Evolutionary conservation across 305 asterid species (phyloP).

Genomic region (Solanum aculeatissimum): DNA sequence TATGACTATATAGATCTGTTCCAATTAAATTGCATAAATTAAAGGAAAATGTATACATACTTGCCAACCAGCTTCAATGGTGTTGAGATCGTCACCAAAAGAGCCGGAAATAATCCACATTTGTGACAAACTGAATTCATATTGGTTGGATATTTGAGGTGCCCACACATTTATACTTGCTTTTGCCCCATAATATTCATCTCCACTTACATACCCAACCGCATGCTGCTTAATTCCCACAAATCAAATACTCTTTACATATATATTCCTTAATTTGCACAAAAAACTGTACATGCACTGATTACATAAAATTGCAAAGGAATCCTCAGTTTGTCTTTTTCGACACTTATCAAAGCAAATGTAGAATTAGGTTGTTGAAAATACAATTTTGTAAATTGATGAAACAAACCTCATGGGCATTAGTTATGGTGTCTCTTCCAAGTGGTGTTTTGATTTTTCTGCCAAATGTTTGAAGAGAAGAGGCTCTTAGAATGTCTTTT

Average conservation of each 20-base stretch:
- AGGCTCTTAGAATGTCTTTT: conserved; percentile 47
- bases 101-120: conserved; percentile 15
- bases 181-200: conserved; percentile 1
- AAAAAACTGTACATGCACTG: too few relatives aligned
- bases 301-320: too few relatives aligned
- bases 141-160: background rate
- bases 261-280: background rate
- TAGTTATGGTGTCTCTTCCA: conserved; percentile 45
- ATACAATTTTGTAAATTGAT: background rate
- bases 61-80: conserved; percentile 99
- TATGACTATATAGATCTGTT: background rate
- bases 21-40: too few relatives aligned
- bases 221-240: background rate
- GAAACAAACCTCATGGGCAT: conserved; percentile 55
- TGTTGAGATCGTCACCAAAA: conserved; percentile 88
- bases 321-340: too few relatives aligned
- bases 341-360: too few relatives aligned
- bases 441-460: conserved; percentile 27
- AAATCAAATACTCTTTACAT: too few relatives aligned
- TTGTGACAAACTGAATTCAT: conserved; percentile 1
- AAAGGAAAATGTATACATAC: too few relatives aligned
- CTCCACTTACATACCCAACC: conserved; percentile 3
- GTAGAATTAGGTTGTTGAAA: background rate
- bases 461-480: conserved; percentile 32
- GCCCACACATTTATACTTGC: conserved; percentile 6